Percentiles rank a stretch among this genome's conserved stretches.
These are phyloP conservation scores for Ilyonectria destructans DNA, from an alignment of 2,329 filamentous ascomycete species.

Conservation along the genomic window DNA sequence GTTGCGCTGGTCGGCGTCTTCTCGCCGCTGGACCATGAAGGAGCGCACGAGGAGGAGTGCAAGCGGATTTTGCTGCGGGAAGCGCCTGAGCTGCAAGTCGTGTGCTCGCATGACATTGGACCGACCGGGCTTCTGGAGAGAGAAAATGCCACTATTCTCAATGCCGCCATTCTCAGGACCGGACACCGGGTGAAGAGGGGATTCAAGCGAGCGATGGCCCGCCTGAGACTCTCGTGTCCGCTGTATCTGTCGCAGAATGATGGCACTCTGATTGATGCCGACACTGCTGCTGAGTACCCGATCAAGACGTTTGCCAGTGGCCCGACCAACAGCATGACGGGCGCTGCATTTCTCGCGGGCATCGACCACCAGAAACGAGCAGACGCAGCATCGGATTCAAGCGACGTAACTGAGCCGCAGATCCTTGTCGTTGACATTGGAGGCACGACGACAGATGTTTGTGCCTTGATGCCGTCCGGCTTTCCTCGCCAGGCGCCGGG, in stretches of 20 bases:
- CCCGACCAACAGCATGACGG: slow-evolving; percentile 69
- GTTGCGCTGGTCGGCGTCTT: slow-evolving; percentile 64
- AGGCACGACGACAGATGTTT: slow-evolving; percentile 75
- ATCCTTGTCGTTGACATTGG: slow-evolving; percentile 72
- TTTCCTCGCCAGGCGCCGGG: slow-evolving; percentile 74
- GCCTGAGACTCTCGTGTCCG: slow-evolving; percentile 59
- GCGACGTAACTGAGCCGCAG: slow-evolving; percentile 46
- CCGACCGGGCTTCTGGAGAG: slow-evolving; percentile 62
- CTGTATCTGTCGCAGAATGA: slow-evolving; percentile 70
- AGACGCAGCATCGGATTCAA: background rate
- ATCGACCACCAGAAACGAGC: slow-evolving; percentile 53
- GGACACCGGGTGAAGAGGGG: slow-evolving; percentile 63
- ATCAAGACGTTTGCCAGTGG: slow-evolving; percentile 70
- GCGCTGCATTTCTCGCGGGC: slow-evolving; percentile 69
- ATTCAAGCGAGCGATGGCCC: slow-evolving; percentile 63
- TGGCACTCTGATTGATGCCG: slow-evolving; percentile 66
- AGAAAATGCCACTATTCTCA: slow-evolving; percentile 71
- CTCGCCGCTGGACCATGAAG: slow-evolving; percentile 61
- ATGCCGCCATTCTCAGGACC: slow-evolving; percentile 66
- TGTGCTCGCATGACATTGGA: slow-evolving; percentile 62
- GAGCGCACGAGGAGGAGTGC: slow-evolving; percentile 59
- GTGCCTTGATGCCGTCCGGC: slow-evolving; percentile 70
- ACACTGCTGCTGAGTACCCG: slow-evolving; percentile 63
- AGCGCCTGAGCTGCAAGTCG: slow-evolving; percentile 55
- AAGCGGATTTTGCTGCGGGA: slow-evolving; percentile 56